These are phyloP conservation scores for Neurospora cerealis DNA, from an alignment of 495 filamentous ascomycete genomes.

Conservation along the genomic window DNA sequence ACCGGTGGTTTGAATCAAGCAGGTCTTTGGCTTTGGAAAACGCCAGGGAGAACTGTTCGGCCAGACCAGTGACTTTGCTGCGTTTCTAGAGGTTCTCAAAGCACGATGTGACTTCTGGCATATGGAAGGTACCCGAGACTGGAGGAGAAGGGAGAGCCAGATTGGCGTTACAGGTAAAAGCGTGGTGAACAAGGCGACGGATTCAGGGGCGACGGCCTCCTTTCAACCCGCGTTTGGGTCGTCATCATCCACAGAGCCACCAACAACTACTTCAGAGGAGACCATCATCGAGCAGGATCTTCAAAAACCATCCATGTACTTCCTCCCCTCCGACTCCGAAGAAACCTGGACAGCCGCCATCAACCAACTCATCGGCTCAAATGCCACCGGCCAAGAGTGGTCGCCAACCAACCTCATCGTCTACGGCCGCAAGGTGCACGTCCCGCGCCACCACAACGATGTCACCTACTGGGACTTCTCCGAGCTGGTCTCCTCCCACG, in stretches of 20 bases:
- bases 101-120: constrained; percentile 63
- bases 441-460: constrained; percentile 40
- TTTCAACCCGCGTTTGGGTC: not conserved
- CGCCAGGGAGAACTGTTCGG: constrained; percentile 33
- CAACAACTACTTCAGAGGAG: not conserved
- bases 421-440: constrained; percentile 46
- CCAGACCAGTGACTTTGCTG: constrained; percentile 51
- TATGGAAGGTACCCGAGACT: constrained; percentile 57
- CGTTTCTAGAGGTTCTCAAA: constrained; percentile 57
- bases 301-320: constrained; percentile 23
- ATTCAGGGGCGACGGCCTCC: not conserved
- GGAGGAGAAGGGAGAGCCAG: constrained; percentile 43
- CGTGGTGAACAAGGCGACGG: not conserved
- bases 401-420: constrained; percentile 38
- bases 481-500: constrained; percentile 49
- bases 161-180: not conserved
- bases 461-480: constrained; percentile 47
- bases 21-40: constrained; percentile 25
- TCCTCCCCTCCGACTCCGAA: constrained; percentile 14
- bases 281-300: not conserved
- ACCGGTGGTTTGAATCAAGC: constrained; percentile 38
- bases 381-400: constrained; percentile 26
- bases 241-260: not conserved
- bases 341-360: constrained; percentile 6
- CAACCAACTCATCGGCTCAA: not conserved